These are phyloP conservation scores for Mucor saturninus DNA, from an alignment of 371 early-diverging fungal genomes.

Conservation along the genomic window DNA sequence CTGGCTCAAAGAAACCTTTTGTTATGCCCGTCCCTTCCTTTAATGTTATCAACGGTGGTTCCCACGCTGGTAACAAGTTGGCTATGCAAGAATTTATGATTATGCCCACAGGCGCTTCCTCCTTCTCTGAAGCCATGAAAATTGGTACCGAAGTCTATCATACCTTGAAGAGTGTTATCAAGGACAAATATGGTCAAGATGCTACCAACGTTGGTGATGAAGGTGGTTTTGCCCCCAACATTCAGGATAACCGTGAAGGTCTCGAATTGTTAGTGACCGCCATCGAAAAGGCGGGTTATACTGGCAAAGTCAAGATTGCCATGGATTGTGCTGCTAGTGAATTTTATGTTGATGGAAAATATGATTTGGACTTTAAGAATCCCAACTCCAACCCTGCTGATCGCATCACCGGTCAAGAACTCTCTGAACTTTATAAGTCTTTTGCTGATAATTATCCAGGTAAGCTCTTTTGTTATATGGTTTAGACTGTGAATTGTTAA, in stretches of 20 bases:
- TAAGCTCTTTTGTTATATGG: slow-evolving; percentile 30
- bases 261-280: slow-evolving; percentile 93
- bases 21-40: slow-evolving; percentile 98
- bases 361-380: slow-evolving; percentile 98
- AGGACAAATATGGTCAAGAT: slow-evolving; percentile 97
- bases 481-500: neutral
- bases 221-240: slow-evolving; percentile 99
- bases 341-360: slow-evolving; percentile 96
- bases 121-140: slow-evolving; percentile 97
- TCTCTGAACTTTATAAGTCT: slow-evolving; percentile 86
- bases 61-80: slow-evolving; percentile 99
- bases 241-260: slow-evolving; percentile 97
- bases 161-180: slow-evolving; percentile 93
- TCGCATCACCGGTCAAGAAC: slow-evolving; percentile 79
- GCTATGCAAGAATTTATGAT: slow-evolving; percentile 99
- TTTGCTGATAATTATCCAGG: slow-evolving; percentile 92
- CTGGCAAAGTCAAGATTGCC: slow-evolving; percentile 95
- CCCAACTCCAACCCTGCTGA: slow-evolving; percentile 81
- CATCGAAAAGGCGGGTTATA: slow-evolving; percentile 94
- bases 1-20: slow-evolving; percentile 82
- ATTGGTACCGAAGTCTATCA: slow-evolving; percentile 98
- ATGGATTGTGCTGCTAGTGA: slow-evolving; percentile 99
- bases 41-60: slow-evolving; percentile 99
- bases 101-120: slow-evolving; percentile 93
- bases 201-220: slow-evolving; percentile 99